phyloP scores from a whole-genome alignment of 257 asterid species.

The Solanum clarkiae region DNA sequence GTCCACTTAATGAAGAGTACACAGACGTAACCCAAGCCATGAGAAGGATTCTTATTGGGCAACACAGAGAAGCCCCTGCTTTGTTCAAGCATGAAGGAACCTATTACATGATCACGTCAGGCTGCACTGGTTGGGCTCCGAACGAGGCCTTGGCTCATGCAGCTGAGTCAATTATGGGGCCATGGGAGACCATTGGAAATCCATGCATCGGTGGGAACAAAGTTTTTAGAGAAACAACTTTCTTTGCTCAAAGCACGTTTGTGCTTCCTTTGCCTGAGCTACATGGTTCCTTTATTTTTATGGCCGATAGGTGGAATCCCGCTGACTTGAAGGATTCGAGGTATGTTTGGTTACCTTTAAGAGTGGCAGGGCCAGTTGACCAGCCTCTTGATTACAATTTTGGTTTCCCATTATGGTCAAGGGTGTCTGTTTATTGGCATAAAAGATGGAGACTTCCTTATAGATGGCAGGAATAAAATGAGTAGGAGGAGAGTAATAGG shows the following conservation, averaged over 20 bases:
- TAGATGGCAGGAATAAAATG: conserved; percentile 21
- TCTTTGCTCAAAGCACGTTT: conserved; percentile 74
- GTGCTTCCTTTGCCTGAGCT: conserved; percentile 73
- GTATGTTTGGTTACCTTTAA: conserved; percentile 84
- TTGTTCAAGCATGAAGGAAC: conserved; percentile 68
- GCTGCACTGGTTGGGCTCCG: conserved; percentile 98
- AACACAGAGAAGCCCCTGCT: conserved; percentile 94
- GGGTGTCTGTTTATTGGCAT: conserved; percentile 92
- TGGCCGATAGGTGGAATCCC: conserved; percentile 98
- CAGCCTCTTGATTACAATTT: conserved; percentile 71
- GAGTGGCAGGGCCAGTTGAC: conserved; percentile 66
- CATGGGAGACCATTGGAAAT: conserved; percentile 88
- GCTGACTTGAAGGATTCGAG: conserved; percentile 88
- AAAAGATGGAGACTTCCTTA: conserved; percentile 85
- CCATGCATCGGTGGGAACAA: conserved; percentile 96
- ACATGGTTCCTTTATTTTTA: conserved; percentile 52
- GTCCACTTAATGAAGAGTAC: conserved; percentile 55
- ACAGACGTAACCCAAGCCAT: conserved; percentile 34
- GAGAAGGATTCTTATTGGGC: conserved; percentile 69
- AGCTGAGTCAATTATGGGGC: conserved; percentile 89
- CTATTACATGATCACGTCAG: conserved; percentile 95
- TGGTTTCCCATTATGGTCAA: conserved; percentile 88
- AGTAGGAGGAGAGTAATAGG: not conserved
- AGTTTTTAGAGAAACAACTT: conserved; percentile 43
- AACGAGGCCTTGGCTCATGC: conserved; percentile 86